Evolutionary conservation across 768 basidiomycete genomes (phyloP).

Genomic region (Russula lepida): DNA sequence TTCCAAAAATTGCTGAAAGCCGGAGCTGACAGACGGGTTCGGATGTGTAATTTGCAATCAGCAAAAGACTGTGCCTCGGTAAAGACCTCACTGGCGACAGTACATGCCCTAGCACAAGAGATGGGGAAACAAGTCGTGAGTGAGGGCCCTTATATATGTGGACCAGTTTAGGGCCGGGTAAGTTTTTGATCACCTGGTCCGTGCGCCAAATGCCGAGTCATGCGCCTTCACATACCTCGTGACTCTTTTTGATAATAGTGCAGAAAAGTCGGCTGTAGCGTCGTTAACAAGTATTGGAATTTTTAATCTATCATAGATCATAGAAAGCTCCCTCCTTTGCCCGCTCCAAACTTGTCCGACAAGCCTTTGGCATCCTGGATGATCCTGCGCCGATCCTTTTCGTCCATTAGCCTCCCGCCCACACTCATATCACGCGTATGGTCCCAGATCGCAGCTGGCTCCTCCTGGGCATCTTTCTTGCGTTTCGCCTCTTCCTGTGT

Average conservation of each 20-base stretch:
- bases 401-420: constrained; percentile 85
- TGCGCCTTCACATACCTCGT: no score
- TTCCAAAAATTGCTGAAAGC: constrained; percentile 89
- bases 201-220: constrained; percentile 7
- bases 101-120: constrained; percentile 89
- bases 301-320: constrained; percentile 27
- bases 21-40: constrained; percentile 86
- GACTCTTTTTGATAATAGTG: no score
- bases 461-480: constrained; percentile 40
- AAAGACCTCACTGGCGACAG: constrained; percentile 93
- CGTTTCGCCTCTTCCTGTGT: constrained; percentile 36
- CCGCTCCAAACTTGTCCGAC: constrained; percentile 74
- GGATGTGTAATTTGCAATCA: constrained; percentile 98
- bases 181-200: constrained; percentile 2
- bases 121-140: constrained; percentile 24
- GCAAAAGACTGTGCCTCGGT: constrained; percentile 94
- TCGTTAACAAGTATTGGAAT: background rate
- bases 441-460: constrained; percentile 77
- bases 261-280: background rate
- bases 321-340: constrained; percentile 59
- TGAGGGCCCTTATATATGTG: constrained; percentile 28
- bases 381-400: constrained; percentile 65
- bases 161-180: constrained; percentile 19
- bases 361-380: constrained; percentile 76
- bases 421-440: constrained; percentile 84